Evolutionary conservation across 306 rosid genomes (phyloP).

Genomic region (Cucurbita moschata): DNA sequence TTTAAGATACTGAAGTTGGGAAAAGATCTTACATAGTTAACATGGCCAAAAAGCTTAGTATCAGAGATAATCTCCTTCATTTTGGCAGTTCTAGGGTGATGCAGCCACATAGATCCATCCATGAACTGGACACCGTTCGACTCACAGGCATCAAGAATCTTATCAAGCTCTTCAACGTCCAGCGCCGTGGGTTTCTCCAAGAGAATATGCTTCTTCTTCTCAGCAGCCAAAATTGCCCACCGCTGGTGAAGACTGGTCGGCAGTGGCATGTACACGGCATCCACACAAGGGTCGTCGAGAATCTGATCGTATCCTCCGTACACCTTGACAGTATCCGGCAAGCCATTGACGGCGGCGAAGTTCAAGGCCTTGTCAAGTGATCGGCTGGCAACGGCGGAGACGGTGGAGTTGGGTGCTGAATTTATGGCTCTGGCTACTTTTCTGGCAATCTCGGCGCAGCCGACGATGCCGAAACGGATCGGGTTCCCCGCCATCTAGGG

Average conservation of each 20-base stretch:
- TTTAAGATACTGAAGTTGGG: neutral
- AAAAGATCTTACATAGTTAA: slow-evolving; percentile 29
- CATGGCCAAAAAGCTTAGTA: slow-evolving; percentile 20
- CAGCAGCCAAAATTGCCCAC: slow-evolving; percentile 58
- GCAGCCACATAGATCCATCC: slow-evolving; percentile 79
- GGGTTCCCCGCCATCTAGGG: slow-evolving; percentile 4
- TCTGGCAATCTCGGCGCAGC: slow-evolving; percentile 59
- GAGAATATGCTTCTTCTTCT: slow-evolving; percentile 61
- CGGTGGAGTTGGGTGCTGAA: slow-evolving; percentile 40
- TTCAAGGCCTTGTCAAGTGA: slow-evolving; percentile 39
- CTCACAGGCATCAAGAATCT: slow-evolving; percentile 47
- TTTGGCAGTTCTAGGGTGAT: slow-evolving; percentile 60
- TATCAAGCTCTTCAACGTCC: slow-evolving; percentile 40
- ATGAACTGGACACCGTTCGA: slow-evolving; percentile 71
- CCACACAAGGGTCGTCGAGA: slow-evolving; percentile 53
- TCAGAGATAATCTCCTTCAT: slow-evolving; percentile 36
- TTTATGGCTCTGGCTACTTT: slow-evolving; percentile 63
- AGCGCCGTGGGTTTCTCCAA: slow-evolving; percentile 68
- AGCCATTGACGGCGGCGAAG: slow-evolving; percentile 29
- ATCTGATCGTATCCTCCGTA: slow-evolving; percentile 55
- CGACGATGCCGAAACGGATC: slow-evolving; percentile 48
- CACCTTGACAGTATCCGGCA: slow-evolving; percentile 18
- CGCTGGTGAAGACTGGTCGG: slow-evolving; percentile 54
- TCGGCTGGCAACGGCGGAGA: slow-evolving; percentile 60
- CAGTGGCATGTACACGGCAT: slow-evolving; percentile 58